These are phyloP conservation scores for Blastocystis sp. DNA, from an alignment of 352 stramenopile species.

Conservation along the genomic window DNA sequence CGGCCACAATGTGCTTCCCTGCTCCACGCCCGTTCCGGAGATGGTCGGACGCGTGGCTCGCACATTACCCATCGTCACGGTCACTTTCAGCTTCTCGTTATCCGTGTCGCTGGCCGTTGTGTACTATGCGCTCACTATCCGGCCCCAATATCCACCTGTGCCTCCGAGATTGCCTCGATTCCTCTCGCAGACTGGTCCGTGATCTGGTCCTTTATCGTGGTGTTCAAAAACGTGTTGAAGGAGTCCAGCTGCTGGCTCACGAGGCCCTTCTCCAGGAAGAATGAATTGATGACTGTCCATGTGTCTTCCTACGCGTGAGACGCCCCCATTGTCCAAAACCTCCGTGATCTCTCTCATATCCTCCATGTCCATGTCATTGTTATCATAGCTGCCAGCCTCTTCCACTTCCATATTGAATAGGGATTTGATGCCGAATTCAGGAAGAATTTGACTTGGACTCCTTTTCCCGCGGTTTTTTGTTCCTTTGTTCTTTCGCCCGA, in stretches of 20 bases:
- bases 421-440: constrained; percentile 17
- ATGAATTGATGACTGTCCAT: constrained; percentile 96
- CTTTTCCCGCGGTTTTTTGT: constrained; percentile 17
- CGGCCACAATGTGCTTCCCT: constrained; percentile 95
- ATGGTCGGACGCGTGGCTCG: constrained; percentile 76
- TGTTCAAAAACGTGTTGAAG: constrained; percentile 99
- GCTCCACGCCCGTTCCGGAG: constrained; percentile 93
- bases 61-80: constrained; percentile 78
- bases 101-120: constrained; percentile 76
- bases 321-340: not conserved
- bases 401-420: constrained; percentile 56
- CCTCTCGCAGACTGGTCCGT: constrained; percentile 49
- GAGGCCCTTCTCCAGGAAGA: constrained; percentile 99
- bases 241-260: constrained; percentile 99
- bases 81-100: constrained; percentile 81
- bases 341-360: constrained; percentile 63
- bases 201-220: constrained; percentile 83
- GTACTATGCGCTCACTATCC: constrained; percentile 19
- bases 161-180: constrained; percentile 62
- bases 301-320: constrained; percentile 86
- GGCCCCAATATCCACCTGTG: constrained; percentile 11
- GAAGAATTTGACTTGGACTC: constrained; percentile 48
- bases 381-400: constrained; percentile 14
- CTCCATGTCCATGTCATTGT: constrained; percentile 57
- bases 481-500: not conserved